Evolutionary conservation across 2,329 filamentous ascomycete genomes (phyloP).

Genomic region (Cladosporium sp.): DNA sequence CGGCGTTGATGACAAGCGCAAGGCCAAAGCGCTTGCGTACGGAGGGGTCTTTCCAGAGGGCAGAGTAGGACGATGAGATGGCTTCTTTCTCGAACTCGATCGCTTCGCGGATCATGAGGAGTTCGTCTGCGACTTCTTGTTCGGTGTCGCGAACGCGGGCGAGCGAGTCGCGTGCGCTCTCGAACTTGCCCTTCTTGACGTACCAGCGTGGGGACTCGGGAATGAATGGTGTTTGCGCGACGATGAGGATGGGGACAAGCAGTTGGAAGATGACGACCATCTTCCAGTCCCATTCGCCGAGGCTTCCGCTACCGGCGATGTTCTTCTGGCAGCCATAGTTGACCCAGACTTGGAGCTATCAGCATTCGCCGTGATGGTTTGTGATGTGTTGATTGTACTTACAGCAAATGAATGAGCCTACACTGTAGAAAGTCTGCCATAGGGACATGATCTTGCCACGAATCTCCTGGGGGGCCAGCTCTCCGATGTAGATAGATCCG

Average conservation of each 20-base stretch:
- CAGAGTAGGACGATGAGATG: slow-evolving; percentile 62
- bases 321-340: slow-evolving; percentile 63
- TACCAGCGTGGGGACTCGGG: slow-evolving; percentile 70
- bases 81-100: slow-evolving; percentile 72
- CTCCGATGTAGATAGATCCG: slow-evolving; percentile 70
- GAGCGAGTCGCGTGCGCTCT: slow-evolving; percentile 60
- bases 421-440: slow-evolving; percentile 68
- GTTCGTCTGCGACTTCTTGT: slow-evolving; percentile 66
- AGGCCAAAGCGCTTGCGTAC: slow-evolving; percentile 66
- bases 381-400: not conserved
- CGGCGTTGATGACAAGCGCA: slow-evolving; percentile 67
- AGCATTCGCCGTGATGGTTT: not conserved
- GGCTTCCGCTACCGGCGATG: slow-evolving; percentile 38
- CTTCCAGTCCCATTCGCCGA: slow-evolving; percentile 71
- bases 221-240: slow-evolving; percentile 63
- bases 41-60: slow-evolving; percentile 69
- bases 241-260: slow-evolving; percentile 64
- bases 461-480: slow-evolving; percentile 64
- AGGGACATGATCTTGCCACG: slow-evolving; percentile 68
- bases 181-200: slow-evolving; percentile 62
- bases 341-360: slow-evolving; percentile 59
- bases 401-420: slow-evolving; percentile 60
- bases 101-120: slow-evolving; percentile 65
- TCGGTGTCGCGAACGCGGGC: slow-evolving; percentile 63
- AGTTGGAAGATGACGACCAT: slow-evolving; percentile 73